phyloP scores from a whole-genome alignment of 192 early-diverging fungal genomes.

The Borealophlyctis nickersoniae region DNA sequence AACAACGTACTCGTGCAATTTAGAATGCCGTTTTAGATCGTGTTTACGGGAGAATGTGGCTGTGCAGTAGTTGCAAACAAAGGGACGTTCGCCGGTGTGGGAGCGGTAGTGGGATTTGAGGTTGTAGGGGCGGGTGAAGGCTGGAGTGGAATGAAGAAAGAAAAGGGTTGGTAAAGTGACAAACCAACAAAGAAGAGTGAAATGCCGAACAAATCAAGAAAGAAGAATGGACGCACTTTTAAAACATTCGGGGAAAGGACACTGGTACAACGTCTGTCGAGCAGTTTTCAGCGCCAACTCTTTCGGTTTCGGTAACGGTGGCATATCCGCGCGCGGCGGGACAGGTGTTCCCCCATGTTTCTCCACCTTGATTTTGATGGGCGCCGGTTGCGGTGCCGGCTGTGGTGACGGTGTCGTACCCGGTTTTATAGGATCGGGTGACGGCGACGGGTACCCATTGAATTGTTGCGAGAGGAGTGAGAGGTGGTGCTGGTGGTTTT shows the following conservation, averaged over 20 bases:
- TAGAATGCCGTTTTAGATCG: conserved; percentile 79
- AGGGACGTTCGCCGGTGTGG: conserved; percentile 66
- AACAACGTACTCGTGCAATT: conserved; percentile 39
- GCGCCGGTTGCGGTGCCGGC: not conserved
- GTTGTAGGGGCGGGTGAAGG: conserved; percentile 68
- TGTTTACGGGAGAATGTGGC: conserved; percentile 83
- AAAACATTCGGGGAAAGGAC: conserved; percentile 38
- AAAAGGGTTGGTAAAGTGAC: not conserved
- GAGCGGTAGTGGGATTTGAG: conserved; percentile 64
- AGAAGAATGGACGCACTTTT: conserved; percentile 42
- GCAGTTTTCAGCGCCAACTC: conserved; percentile 24
- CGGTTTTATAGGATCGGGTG: not conserved
- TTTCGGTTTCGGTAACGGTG: conserved; percentile 22
- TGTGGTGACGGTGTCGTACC: not conserved
- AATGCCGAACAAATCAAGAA: not conserved
- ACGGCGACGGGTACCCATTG: not conserved
- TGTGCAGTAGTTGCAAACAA: conserved; percentile 65
- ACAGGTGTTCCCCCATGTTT: conserved; percentile 9
- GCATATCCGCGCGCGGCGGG: conserved; percentile 9
- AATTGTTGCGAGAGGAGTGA: not conserved
- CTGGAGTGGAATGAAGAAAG: conserved; percentile 13
- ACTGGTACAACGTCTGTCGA: conserved; percentile 39
- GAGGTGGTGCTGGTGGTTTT: not conserved
- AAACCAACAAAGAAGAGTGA: not conserved
- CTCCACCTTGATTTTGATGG: not conserved